Conservation (phyloP, 495 filamentous ascomycete genomes). For the Diplogelasinospora grovesii region DNA sequence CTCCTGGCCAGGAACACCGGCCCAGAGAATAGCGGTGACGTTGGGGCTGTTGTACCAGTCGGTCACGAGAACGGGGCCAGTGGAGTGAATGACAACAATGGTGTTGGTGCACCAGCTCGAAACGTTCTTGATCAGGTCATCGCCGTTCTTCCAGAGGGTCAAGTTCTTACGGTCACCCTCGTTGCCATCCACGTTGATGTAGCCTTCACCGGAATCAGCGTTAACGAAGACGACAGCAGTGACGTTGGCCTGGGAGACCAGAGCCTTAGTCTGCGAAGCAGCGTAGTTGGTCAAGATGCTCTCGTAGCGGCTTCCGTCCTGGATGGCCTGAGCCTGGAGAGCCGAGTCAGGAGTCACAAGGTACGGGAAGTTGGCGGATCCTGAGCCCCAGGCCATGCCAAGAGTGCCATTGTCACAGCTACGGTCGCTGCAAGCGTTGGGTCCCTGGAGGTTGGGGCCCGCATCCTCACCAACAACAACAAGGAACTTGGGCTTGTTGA, state of each 20-base stretch:
- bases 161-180: conserved; percentile 88
- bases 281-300: conserved; percentile 73
- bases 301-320: conserved; percentile 57
- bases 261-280: conserved; percentile 43
- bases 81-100: conserved; percentile 83
- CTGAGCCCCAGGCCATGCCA: conserved; percentile 92
- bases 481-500: conserved; percentile 67
- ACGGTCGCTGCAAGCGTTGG: conserved; percentile 77
- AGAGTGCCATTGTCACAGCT: conserved; percentile 84
- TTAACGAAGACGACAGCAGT: conserved; percentile 83
- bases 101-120: conserved; percentile 79
- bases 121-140: conserved; percentile 71
- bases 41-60: conserved; percentile 81
- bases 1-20: conserved; percentile 87
- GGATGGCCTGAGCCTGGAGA: conserved; percentile 64
- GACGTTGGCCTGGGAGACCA: conserved; percentile 62
- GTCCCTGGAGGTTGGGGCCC: conserved; percentile 65
- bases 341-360: conserved; percentile 81
- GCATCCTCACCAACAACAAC: conserved; percentile 86
- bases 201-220: conserved; percentile 81
- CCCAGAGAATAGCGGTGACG: conserved; percentile 90
- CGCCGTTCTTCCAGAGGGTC: conserved; percentile 79
- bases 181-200: conserved; percentile 76
- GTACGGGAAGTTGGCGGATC: conserved; percentile 86
- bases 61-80: conserved; percentile 70